Evolutionary conservation across 139 green algal genomes (phyloP).

Genomic region (Closterium sp.): DNA sequence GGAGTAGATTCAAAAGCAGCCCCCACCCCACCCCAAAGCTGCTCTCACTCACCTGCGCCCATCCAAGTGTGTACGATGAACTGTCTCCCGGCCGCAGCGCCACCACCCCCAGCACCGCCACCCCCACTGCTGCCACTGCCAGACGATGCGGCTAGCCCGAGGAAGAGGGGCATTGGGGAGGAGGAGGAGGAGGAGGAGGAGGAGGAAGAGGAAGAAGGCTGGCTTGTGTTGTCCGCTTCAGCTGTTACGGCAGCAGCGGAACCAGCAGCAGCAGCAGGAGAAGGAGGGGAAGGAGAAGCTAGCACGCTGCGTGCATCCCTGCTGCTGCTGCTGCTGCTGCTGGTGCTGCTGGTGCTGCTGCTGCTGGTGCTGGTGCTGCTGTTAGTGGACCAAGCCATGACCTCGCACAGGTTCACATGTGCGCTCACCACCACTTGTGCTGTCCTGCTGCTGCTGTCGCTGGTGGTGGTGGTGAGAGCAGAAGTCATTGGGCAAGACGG

Average conservation of each 20-base stretch:
- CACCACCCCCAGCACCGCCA: no score
- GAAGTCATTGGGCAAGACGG: neutral
- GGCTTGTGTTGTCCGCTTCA: neutral
- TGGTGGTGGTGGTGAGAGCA: neutral
- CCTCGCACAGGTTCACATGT: neutral
- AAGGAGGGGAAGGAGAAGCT: neutral
- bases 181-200: neutral
- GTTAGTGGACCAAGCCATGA: neutral
- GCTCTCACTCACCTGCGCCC: neutral
- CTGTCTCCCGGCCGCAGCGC: neutral
- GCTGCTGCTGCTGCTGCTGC: neutral
- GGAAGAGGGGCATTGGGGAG: neutral
- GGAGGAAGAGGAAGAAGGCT: neutral
- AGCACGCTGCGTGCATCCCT: neutral
- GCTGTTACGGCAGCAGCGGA: neutral
- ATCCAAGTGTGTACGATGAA: neutral
- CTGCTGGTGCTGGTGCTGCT: neutral
- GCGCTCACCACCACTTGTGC: neutral
- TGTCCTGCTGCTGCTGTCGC: neutral
- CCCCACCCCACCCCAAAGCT: no score
- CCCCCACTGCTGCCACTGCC: neutral
- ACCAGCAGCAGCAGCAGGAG: neutral
- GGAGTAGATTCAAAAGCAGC: no score
- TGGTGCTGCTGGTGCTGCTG: no score
- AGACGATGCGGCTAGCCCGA: neutral